Conservation (phyloP, 148 eudicot genomes). For the Cornus controversa region DNA sequence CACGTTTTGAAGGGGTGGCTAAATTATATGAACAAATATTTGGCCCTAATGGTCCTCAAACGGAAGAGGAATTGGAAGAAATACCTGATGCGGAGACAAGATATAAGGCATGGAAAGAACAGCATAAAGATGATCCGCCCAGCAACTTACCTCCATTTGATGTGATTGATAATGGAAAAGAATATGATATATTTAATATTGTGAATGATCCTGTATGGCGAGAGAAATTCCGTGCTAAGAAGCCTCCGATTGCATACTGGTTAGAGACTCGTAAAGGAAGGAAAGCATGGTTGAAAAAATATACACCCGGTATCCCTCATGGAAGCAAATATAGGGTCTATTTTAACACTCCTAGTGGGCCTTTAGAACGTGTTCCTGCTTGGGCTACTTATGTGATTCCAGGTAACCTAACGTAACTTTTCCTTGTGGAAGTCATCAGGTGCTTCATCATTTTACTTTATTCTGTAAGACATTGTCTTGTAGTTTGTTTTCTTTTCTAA, state of each 20-base stretch:
- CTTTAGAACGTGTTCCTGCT: conserved; percentile 93
- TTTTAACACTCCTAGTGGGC: conserved; percentile 90
- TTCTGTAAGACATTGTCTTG: background rate
- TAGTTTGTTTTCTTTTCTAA: background rate
- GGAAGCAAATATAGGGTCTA: conserved; percentile 95
- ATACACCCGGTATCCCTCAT: conserved; percentile 76
- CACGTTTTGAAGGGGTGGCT: conserved; percentile 68
- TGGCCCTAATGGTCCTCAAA: conserved; percentile 98
- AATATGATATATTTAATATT: conserved; percentile 62
- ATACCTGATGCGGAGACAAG: conserved; percentile 88
- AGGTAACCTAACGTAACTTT: conserved; percentile 46
- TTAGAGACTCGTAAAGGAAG: conserved; percentile 89
- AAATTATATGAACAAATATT: conserved; percentile 86
- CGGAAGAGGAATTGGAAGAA: conserved; percentile 80
- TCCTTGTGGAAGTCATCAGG: background rate
- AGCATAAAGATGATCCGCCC: conserved; percentile 93
- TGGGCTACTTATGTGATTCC: conserved; percentile 97
- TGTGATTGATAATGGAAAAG: conserved; percentile 78
- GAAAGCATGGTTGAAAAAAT: conserved; percentile 93
- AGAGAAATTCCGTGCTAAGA: conserved; percentile 67
- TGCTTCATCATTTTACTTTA: too few relatives aligned
- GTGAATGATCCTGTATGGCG: conserved; percentile 71
- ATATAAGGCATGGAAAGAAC: conserved; percentile 81
- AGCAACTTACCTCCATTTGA: conserved; percentile 69
- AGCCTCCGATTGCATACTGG: conserved; percentile 95